These are phyloP conservation scores for Gymnopilus dilepis DNA, from an alignment of 768 basidiomycete genomes.

Conservation along the genomic window DNA sequence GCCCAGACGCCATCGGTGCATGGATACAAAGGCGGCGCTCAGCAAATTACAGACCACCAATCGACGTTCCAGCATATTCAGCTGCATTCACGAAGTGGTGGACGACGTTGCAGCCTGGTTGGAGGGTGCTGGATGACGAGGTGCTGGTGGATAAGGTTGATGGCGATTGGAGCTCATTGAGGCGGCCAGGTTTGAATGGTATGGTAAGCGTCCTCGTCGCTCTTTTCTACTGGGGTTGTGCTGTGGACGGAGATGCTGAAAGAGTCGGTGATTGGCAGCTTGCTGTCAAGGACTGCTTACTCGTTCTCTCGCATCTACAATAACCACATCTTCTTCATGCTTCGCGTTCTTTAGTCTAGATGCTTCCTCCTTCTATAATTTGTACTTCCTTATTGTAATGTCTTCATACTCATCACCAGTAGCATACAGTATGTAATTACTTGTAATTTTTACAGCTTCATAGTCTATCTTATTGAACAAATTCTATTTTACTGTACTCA, in stretches of 20 bases:
- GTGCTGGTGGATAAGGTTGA: background rate
- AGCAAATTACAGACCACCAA: background rate
- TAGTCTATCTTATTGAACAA: too few relatives aligned
- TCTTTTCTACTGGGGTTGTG: constrained; percentile 1
- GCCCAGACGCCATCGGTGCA: background rate
- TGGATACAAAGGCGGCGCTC: background rate
- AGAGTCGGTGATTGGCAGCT: background rate
- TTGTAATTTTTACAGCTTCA: too few relatives aligned
- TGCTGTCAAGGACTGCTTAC: background rate
- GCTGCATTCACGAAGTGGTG: background rate
- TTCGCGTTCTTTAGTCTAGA: too few relatives aligned
- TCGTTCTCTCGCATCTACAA: background rate
- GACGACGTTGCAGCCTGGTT: background rate
- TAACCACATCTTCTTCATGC: too few relatives aligned
- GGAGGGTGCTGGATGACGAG: background rate
- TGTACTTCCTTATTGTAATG: too few relatives aligned
- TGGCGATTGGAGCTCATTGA: background rate
- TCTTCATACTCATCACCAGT: too few relatives aligned
- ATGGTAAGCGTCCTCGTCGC: background rate
- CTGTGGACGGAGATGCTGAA: background rate
- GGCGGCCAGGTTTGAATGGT: background rate
- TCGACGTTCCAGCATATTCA: background rate
- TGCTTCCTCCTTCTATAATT: too few relatives aligned
- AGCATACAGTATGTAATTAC: too few relatives aligned
- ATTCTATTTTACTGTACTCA: too few relatives aligned